Percentiles rank a stretch among this genome's conserved stretches.
Evolutionary conservation across 2,329 filamentous ascomycete genomes (phyloP).

Genomic region (Nothomitra cinnamomea): DNA sequence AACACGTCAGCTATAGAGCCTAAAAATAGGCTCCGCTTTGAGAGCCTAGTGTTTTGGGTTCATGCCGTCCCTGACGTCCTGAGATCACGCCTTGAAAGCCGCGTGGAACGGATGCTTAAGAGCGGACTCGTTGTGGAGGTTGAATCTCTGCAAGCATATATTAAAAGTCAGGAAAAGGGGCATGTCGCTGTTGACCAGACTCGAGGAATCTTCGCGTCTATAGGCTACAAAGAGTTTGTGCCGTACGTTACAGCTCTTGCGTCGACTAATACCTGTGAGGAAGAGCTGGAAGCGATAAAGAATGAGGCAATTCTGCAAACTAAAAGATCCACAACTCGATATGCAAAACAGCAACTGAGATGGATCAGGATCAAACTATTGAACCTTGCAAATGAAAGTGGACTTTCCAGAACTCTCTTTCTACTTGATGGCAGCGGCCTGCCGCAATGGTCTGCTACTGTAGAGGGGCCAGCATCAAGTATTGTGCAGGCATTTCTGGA

Average conservation of each 20-base stretch:
- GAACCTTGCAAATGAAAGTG: constrained; percentile 42
- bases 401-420: constrained; percentile 43
- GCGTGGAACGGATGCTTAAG: constrained; percentile 72
- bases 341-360: constrained; percentile 65
- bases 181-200: constrained; percentile 49
- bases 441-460: constrained; percentile 40
- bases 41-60: constrained; percentile 70
- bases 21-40: constrained; percentile 28
- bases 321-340: constrained; percentile 70
- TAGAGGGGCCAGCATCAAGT: constrained; percentile 44
- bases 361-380: constrained; percentile 81
- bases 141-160: constrained; percentile 31
- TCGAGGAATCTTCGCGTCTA: constrained; percentile 88
- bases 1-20: not conserved
- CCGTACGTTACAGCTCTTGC: constrained; percentile 38
- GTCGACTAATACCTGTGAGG: constrained; percentile 17
- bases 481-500: constrained; percentile 48
- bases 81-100: constrained; percentile 50
- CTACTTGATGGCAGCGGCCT: constrained; percentile 66
- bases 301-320: constrained; percentile 51
- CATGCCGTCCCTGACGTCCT: constrained; percentile 55
- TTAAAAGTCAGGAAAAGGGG: constrained; percentile 25
- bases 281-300: constrained; percentile 38
- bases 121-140: constrained; percentile 48
- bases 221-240: constrained; percentile 85